These are phyloP conservation scores for Bipolaris cookei DNA, from an alignment of 2,329 filamentous ascomycete genomes.

Conservation along the genomic window DNA sequence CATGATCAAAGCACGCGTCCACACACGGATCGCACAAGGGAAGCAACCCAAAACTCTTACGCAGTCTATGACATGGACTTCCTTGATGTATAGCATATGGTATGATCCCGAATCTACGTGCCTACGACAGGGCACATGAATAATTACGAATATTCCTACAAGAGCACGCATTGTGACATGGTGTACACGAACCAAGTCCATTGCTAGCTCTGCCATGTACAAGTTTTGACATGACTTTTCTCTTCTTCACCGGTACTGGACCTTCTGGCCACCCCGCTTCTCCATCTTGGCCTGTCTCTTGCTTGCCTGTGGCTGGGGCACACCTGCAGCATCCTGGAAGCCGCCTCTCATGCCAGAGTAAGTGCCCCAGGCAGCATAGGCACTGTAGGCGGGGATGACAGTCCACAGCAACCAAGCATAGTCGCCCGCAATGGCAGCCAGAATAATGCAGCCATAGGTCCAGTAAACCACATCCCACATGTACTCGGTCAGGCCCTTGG, in stretches of 20 bases:
- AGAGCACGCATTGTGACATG: neutral
- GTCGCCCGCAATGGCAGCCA: conserved; percentile 81
- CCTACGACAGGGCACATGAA: neutral
- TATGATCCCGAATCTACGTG: neutral
- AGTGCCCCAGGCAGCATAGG: conserved; percentile 54
- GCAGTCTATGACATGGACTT: conserved; percentile 55
- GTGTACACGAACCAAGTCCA: neutral
- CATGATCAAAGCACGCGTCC: conserved; percentile 43
- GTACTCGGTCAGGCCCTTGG: conserved; percentile 90
- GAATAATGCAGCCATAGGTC: conserved; percentile 78
- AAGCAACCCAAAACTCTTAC: conserved; percentile 67
- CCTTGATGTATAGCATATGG: conserved; percentile 3
- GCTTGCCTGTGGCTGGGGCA: conserved; percentile 47
- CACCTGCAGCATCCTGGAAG: conserved; percentile 51
- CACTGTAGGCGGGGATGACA: conserved; percentile 56
- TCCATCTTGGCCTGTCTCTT: conserved; percentile 60
- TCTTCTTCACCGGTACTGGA: conserved; percentile 53
- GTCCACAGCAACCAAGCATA: conserved; percentile 72
- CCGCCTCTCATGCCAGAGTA: conserved; percentile 55
- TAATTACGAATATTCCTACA: neutral
- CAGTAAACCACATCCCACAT: conserved; percentile 98
- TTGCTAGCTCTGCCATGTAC: neutral
- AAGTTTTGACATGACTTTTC: neutral
- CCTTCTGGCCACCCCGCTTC: conserved; percentile 58
- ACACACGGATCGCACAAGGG: conserved; percentile 67